phyloP scores from a whole-genome alignment of 768 basidiomycete species.

The Stropharia rugosoannulata region DNA sequence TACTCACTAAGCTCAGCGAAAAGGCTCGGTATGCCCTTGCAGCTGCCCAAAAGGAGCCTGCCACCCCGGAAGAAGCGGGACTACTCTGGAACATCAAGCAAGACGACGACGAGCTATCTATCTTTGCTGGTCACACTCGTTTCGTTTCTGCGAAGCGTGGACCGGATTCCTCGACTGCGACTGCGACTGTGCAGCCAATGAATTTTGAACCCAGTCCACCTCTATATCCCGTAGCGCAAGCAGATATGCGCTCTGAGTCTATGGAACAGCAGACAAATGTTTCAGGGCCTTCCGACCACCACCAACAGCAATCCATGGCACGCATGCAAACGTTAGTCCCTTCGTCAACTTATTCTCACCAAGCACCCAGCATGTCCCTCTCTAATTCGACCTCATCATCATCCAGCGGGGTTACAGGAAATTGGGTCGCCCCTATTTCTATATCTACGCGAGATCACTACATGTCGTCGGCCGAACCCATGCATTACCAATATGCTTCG shows the following conservation, averaged over 20 bases:
- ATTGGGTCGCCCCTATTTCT: not conserved
- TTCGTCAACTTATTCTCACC: not conserved
- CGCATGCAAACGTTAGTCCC: not conserved
- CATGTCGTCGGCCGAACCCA: not conserved
- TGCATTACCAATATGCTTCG: conserved; percentile 1
- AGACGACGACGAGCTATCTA: conserved; percentile 64
- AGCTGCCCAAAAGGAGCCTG: conserved; percentile 36
- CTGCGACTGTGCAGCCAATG: conserved; percentile 6
- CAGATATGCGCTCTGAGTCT: not conserved
- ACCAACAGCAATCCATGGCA: not conserved
- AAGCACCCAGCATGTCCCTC: not conserved
- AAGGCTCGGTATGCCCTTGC: conserved; percentile 63
- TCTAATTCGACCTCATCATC: conserved; percentile 5
- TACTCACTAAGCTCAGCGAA: conserved; percentile 58
- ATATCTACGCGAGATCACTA: conserved; percentile 1
- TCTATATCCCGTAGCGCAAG: not conserved
- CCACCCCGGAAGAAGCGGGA: conserved; percentile 32
- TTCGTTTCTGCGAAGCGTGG: conserved; percentile 51
- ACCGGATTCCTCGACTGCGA: conserved; percentile 10
- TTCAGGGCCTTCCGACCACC: not conserved
- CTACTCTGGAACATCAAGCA: conserved; percentile 52
- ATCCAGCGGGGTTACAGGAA: not conserved
- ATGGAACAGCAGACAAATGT: not conserved
- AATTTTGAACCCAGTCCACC: conserved; percentile 17
- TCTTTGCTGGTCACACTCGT: conserved; percentile 67